These are phyloP conservation scores for Exophiala aquamarina DNA, from an alignment of 2,329 filamentous ascomycete genomes.

Conservation along the genomic window DNA sequence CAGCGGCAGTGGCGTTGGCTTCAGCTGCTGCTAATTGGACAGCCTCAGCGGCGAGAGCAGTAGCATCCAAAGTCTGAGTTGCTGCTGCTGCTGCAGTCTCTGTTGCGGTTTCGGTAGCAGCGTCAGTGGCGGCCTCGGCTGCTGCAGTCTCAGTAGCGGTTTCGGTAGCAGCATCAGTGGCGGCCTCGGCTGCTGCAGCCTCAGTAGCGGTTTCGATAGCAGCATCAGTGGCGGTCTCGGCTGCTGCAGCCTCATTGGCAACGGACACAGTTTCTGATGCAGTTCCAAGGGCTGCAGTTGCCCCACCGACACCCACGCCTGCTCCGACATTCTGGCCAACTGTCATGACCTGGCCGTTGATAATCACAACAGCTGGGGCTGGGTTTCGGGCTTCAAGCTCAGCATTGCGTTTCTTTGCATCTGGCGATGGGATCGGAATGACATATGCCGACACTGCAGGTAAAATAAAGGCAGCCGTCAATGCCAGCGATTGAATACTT, in stretches of 20 bases:
- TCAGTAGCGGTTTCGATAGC: neutral
- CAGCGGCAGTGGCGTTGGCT: no score
- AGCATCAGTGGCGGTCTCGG: neutral
- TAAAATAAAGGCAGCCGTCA: constrained; percentile 7
- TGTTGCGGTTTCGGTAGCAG: neutral
- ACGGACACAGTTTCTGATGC: no score
- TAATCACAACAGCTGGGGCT: no score
- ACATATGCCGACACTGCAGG: constrained; percentile 13
- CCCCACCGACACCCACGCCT: no score
- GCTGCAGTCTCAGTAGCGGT: neutral
- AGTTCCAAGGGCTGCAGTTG: no score
- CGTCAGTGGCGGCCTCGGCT: constrained; percentile 5
- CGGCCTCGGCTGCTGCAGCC: neutral
- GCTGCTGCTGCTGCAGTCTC: neutral
- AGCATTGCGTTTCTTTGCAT: constrained; percentile 1
- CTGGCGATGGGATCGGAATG: constrained; percentile 7
- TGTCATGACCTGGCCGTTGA: no score
- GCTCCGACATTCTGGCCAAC: no score
- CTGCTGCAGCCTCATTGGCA: neutral
- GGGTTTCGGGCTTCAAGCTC: constrained; percentile 3
- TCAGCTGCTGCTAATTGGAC: no score
- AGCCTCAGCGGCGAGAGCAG: no score
- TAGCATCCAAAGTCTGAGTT: neutral
- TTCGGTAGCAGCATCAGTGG: neutral
- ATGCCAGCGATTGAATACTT: constrained; percentile 7